Evolutionary conservation across 805 yeast genomes (phyloP), one percentile per base, ranked within the genome.

Genomic region (Zygosaccharomyces kombuchaensis): DNA sequence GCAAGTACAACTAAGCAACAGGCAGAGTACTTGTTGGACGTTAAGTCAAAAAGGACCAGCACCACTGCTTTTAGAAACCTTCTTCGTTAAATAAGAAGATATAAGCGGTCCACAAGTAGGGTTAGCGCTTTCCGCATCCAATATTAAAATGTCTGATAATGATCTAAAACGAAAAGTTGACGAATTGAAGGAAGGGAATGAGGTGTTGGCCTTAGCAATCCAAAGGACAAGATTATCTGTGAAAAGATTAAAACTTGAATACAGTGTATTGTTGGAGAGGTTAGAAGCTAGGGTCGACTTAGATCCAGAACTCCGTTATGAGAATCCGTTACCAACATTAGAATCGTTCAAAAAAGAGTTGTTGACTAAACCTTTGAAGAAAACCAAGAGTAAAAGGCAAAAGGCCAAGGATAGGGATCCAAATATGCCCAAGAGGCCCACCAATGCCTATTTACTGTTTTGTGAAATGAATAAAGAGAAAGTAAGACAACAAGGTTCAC

Each of bases 381-480:
- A 55, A 43, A 22, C 58, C 3, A 59, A 58, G 38, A 48, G 49
- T 56, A 58, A 60, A 48, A 65, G 59, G 46, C 58, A 54, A 60
- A 67, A 60, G 48, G 60, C 69, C 55, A 71, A 72, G 41, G 71
- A 74, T 8, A 78, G 89, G 56, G 95, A 89, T 63, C 96, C 96
- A 8, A 81, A 81, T 54, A 74, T 84, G 57, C 97, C 96, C 16
- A 87, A 85, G 56, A 74, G 95, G 57, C 96, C 96, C 5, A 83
- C 93, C 3, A 90, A 89, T 64, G 96, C 96, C 4, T 90, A 89
- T 59, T 71, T 87, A 51, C 77, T 87, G 44, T 89, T 84, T 60
- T 90, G 96, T 66, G 97, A 90, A 48, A 69, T 77, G 68, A 95
- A 87, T 59, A 86, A 86, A 65, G 96, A 87, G 38, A 72, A 76